phyloP scores from a whole-genome alignment of 441 rosid genomes.

The Raphanus hybrid region DNA sequence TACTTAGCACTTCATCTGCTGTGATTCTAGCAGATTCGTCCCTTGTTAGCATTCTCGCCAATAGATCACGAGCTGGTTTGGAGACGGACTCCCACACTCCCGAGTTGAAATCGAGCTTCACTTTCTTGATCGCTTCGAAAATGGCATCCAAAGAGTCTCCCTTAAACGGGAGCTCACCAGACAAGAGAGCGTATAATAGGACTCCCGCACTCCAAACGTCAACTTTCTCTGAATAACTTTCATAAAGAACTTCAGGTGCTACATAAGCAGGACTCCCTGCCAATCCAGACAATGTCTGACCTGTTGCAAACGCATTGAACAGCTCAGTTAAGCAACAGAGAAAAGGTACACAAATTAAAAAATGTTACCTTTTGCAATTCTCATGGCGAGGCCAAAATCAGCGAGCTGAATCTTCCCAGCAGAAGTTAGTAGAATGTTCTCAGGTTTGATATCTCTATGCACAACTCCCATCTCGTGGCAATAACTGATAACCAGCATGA shows the following conservation, averaged over 20 bases:
- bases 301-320: too few species aligned
- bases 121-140: too few species aligned
- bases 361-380: constrained; percentile 85
- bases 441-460: constrained; percentile 95
- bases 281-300: constrained; percentile 85
- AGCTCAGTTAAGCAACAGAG: constrained; percentile 21
- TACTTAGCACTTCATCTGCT: constrained; percentile 93
- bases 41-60: constrained; percentile 88
- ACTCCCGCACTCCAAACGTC: constrained; percentile 98
- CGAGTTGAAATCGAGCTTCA: constrained; percentile 76
- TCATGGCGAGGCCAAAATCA: constrained; percentile 97
- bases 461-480: constrained; percentile 99
- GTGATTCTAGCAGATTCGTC: constrained; percentile 87
- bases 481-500: constrained; percentile 82
- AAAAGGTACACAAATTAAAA: constrained; percentile 11
- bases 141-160: too few species aligned
- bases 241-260: constrained; percentile 89
- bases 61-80: constrained; percentile 81
- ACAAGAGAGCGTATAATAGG: neutral
- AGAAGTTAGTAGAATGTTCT: constrained; percentile 75
- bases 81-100: constrained; percentile 84
- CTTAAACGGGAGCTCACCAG: too few species aligned
- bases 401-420: constrained; percentile 89
- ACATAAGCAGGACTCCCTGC: constrained; percentile 99
- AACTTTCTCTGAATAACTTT: constrained; percentile 87